These are phyloP conservation scores for Botrytis squamosa DNA, from an alignment of 2,329 filamentous ascomycete species.

Conservation along the genomic window DNA sequence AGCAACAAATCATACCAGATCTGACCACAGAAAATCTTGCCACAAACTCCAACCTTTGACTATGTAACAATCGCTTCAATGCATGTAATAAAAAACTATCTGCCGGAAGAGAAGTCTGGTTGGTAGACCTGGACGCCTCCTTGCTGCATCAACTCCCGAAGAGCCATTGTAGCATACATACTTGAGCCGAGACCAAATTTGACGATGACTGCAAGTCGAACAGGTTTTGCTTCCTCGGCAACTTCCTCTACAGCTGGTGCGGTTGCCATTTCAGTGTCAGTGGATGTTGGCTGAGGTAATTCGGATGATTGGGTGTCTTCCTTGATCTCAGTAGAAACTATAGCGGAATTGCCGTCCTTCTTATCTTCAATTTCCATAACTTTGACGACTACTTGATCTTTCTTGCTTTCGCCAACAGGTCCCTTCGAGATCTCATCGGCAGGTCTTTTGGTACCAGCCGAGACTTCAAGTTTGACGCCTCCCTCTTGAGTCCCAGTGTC, in stretches of 20 bases:
- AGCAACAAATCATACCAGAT: slow-evolving; percentile 15
- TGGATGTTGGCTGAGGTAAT: not conserved
- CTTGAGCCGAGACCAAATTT: slow-evolving; percentile 76
- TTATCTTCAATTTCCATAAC: not conserved
- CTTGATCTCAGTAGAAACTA: not conserved
- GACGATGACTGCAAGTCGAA: slow-evolving; percentile 65
- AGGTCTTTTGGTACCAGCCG: slow-evolving; percentile 18
- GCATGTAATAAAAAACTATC: slow-evolving; percentile 20
- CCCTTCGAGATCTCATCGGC: slow-evolving; percentile 25
- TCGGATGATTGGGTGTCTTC: not conserved
- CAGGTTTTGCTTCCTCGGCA: slow-evolving; percentile 9
- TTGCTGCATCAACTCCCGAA: slow-evolving; percentile 76
- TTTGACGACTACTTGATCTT: slow-evolving; percentile 7
- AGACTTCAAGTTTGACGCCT: slow-evolving; percentile 15
- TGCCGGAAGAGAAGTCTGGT: slow-evolving; percentile 54
- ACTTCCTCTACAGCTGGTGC: not conserved
- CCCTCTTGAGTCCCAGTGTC: slow-evolving; percentile 18
- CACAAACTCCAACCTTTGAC: slow-evolving; percentile 6
- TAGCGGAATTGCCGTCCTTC: not conserved
- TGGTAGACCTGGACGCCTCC: slow-evolving; percentile 60
- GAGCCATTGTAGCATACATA: slow-evolving; percentile 81
- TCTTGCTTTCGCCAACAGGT: slow-evolving; percentile 1
- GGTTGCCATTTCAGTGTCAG: not conserved
- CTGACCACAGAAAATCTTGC: not conserved
- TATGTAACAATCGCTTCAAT: not conserved